Base-by-base conservation (phyloP, 75 land plant genomes). In the Pinus taeda region DNA sequence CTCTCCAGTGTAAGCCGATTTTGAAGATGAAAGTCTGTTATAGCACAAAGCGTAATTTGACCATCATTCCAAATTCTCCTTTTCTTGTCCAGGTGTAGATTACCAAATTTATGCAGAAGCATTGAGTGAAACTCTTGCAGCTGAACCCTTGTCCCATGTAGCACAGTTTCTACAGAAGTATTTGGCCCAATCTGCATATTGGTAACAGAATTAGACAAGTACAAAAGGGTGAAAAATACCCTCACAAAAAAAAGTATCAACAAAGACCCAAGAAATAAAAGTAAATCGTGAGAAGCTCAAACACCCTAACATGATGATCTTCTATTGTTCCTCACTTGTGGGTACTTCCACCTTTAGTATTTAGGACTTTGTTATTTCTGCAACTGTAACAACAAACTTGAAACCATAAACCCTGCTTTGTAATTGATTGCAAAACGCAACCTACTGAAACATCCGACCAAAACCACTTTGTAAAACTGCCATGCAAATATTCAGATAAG, bases 1-100 rank as follows among this genome's bases (percentile, higher is more conserved):
- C 82, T 67, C 73, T 80, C 82, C 81, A 80, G 5, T 56, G 82
- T 76, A 70, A 80, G 9, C 7, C 79, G 82, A 78, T 80, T 79
- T 26, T 45, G 81, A 66, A 71, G 58, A 22, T 80, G 78, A 67
- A 80, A 30, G 20, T 80, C 82, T 33, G 82, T 78, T 57, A 59
- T 60, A n/a, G 73, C 59, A 22, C 58, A 33, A 21, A 80, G 24
- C 49, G 74, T 57, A 57, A 80, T 65, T 42, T 59, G 81, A 49
- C 79, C 82, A 22, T 57, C 60, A 15, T 79, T 59, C 82, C 78
- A 77, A 21, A 39, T 8, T 15, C 17, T 57, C 6, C 62, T 69
- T 36, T 64, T 62, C 55, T 57, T 59, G 20, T 22, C 15, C 39
- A 59, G 81, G 17, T 78, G 80, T 37, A 37, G 39, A 69, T 57